phyloP scores from a whole-genome alignment of 305 asterid species.

The Withania somnifera region DNA sequence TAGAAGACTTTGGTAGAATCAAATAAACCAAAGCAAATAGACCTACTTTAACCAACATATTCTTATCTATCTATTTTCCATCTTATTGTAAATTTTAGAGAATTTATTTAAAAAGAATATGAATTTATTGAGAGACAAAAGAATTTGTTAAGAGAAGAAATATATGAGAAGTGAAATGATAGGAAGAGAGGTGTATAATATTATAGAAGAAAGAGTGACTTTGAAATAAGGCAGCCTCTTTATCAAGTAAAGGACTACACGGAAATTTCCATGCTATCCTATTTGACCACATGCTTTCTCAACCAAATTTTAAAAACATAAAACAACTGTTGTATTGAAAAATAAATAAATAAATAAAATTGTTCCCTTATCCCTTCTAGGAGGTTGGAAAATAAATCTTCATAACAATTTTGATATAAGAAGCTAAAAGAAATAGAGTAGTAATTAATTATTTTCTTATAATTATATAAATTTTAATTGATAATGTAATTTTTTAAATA shows the following conservation, averaged over 20 bases:
- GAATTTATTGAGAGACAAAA: background rate
- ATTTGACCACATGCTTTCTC: background rate
- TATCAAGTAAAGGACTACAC: background rate
- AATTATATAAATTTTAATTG: background rate
- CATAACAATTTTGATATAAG: background rate
- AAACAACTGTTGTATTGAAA: background rate
- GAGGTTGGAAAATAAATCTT: background rate
- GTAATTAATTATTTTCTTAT: background rate
- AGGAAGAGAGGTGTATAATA: no score
- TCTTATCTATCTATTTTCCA: conserved; percentile 28
- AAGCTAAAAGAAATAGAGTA: background rate
- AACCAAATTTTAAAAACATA: background rate
- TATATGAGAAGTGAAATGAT: background rate
- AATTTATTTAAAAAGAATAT: background rate
- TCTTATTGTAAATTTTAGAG: background rate
- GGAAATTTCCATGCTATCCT: background rate
- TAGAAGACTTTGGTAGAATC: conserved; percentile 52
- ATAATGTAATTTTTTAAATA: no score
- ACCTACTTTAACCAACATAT: conserved; percentile 42
- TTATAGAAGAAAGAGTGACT: no score
- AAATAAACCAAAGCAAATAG: conserved; percentile 50
- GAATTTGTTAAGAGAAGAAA: background rate
- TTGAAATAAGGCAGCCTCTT: background rate
- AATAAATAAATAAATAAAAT: background rate
- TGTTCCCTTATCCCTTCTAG: background rate